Base-by-base conservation (phyloP, 2,329 filamentous ascomycete species). In the Aspergillus tanneri region DNA sequence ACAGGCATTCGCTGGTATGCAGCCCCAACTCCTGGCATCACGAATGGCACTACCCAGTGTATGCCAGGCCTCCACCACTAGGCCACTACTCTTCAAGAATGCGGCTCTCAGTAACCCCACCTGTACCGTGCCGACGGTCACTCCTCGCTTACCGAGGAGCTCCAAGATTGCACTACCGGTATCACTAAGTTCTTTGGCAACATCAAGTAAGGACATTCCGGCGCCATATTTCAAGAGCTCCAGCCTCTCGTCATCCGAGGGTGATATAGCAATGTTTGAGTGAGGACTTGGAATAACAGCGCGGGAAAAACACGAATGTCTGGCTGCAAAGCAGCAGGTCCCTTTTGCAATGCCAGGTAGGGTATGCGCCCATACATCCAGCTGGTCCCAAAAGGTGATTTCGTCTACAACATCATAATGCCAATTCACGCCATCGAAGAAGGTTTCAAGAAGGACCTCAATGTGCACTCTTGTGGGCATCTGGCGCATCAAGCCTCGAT, bases 61-160 rank as follows among this genome's bases (percentile, higher is more conserved):
- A 52, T 58, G 53, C 55, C 55, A 58, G 5, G 55, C 51, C 48
- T 58, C 55, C 40, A 58, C 27, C 8, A 58, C 55, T 32, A 47
- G 47, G 28, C 54, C 55, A 28, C 50, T 58, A 28, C 53, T 58
- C 53, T 58, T 58, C 45, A 56, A 45, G 35, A 58, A 58, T 2
- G 52, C 50, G 24, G 55, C 55, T 9, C 55, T 43, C 35, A 58
- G 43, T 24, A 58, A 38, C 21, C 49, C 51, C 30, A 47, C 37
- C 51, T 58, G 55, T 22, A 56, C 49, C 4, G 25, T 50, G n/a
- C 44, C 40, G 8, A 56, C 27, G 27, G 25, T 49, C 12, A 55
- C 47, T 22, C 45, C 14, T 22, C 30, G 47, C 45, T 57, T 55
- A 14, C 52, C 54, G 21, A 54, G 32, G 22, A 51, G 28, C 12